Conservation (phyloP, 1,284 basidiomycete genomes). For the Exobasidium cylindrosporum region DNA sequence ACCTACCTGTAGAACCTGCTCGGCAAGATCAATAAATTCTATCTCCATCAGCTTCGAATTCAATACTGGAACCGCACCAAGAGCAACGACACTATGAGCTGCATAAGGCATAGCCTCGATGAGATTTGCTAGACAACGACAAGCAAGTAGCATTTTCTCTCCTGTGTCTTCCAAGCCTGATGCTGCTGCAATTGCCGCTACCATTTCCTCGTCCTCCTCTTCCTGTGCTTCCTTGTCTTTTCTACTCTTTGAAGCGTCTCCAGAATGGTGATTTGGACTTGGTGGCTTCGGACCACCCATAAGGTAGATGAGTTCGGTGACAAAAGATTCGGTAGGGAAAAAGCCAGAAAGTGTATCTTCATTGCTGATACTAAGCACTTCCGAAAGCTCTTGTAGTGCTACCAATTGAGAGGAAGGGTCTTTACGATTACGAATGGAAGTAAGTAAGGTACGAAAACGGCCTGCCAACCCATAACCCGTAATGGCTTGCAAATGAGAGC, state of each 20-base stretch:
- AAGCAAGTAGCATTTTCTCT: slow-evolving; percentile 50
- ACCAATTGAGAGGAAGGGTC: slow-evolving; percentile 70
- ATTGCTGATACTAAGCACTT: slow-evolving; percentile 90
- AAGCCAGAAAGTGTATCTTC: slow-evolving; percentile 94
- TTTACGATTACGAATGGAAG: slow-evolving; percentile 31
- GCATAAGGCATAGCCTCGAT: slow-evolving; percentile 55
- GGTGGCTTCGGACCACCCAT: slow-evolving; percentile 68
- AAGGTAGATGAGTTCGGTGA: slow-evolving; percentile 86
- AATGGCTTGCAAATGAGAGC: slow-evolving; percentile 45
- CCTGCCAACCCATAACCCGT: slow-evolving; percentile 42
- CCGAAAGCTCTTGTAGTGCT: slow-evolving; percentile 89
- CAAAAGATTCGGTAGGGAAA: slow-evolving; percentile 87
- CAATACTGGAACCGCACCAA: slow-evolving; percentile 48
- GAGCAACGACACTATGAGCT: slow-evolving; percentile 41
- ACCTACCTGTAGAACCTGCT: slow-evolving; percentile 50
- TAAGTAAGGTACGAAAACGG: slow-evolving; percentile 40
- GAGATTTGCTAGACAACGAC: slow-evolving; percentile 54
- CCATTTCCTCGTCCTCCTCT: slow-evolving; percentile 32
- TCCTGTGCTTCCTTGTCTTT: slow-evolving; percentile 21
- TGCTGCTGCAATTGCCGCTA: slow-evolving; percentile 33
- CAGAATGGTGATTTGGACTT: slow-evolving; percentile 16
- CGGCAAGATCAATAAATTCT: slow-evolving; percentile 53
- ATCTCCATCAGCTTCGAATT: slow-evolving; percentile 51
- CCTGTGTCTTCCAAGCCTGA: slow-evolving; percentile 41
- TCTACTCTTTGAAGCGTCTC: slow-evolving; percentile 6